A percentile compares a stretch with the other conserved stretches of the same genome.
Evolutionary conservation across 768 basidiomycete genomes (phyloP).

Genomic region (Phylloporus scabripes): DNA sequence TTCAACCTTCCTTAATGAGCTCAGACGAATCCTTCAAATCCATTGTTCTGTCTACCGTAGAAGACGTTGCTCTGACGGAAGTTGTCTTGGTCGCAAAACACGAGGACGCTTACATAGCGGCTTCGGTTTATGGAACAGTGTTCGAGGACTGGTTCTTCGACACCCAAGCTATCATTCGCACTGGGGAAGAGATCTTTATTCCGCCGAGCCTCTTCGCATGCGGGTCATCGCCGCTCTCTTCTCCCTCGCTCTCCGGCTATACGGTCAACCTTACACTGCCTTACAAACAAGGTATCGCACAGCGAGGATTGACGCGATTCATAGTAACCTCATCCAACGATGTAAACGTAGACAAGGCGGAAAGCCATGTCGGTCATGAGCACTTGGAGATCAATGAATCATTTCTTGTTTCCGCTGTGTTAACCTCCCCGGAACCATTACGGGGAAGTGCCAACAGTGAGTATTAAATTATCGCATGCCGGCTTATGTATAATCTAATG

Average conservation of each 20-base stretch:
- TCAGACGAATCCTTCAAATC: slow-evolving; percentile 9
- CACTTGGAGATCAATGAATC: slow-evolving; percentile 65
- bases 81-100: slow-evolving; percentile 51
- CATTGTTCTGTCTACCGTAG: slow-evolving; percentile 18
- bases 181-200: slow-evolving; percentile 39
- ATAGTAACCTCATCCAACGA: slow-evolving; percentile 38
- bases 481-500: background rate
- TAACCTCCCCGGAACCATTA: slow-evolving; percentile 21
- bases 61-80: slow-evolving; percentile 41
- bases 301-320: slow-evolving; percentile 46
- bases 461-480: background rate
- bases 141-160: slow-evolving; percentile 43
- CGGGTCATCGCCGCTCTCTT: slow-evolving; percentile 5
- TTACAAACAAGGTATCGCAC: slow-evolving; percentile 62
- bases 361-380: slow-evolving; percentile 28
- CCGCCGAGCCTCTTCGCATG: slow-evolving; percentile 18
- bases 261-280: slow-evolving; percentile 61
- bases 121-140: slow-evolving; percentile 27
- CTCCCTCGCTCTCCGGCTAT: slow-evolving; percentile 32
- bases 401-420: slow-evolving; percentile 56
- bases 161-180: slow-evolving; percentile 44
- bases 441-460: slow-evolving; percentile 7
- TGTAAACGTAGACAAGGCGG: slow-evolving; percentile 4
- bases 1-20: slow-evolving; percentile 20
- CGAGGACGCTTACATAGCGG: slow-evolving; percentile 42